Base-by-base conservation (phyloP, 495 filamentous ascomycete genomes). In the Aspergillus bridgeri region DNA sequence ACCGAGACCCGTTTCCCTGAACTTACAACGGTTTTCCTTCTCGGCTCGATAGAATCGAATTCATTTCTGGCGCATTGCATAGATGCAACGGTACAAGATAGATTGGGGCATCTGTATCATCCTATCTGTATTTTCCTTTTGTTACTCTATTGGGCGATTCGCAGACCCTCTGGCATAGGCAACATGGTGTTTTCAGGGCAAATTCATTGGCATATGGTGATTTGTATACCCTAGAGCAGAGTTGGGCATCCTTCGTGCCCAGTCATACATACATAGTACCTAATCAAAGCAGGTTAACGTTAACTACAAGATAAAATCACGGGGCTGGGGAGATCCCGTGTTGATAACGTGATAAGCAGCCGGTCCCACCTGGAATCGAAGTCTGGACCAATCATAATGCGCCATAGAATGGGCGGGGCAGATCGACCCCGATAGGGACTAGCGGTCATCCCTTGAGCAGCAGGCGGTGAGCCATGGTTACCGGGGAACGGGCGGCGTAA, bases 1-100 rank as follows among this genome's bases (percentile, higher is more conserved):
- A 45, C 44, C 56, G 1, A 29, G 21, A 7, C 23, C 66, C 1
- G 62, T 25, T 18, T 54, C 69, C 29, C 64, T 86, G 46, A 69
- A 86, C 63, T 65, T 88, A 44, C 75, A 81, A 25, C 74, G 72
- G 53, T 86, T 83, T 61, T 70, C 78, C 38, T 87, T 69, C 22
- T 19, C 45, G 22, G 50, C 18, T 50, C 33, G 24, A 27, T 50
- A 54, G 44, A 51, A 3, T 42, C n/a, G 47, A 42, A n/a, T 45
- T 49, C 50, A 54, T 47, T 27, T 53, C 33, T 21, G 61, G 51
- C 9, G 46, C 29, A 44, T 56, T 53, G 61, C 17, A 38, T 38
- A 38, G 13, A 38, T 38, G 33, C 33, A 38, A 15, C 1, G 9
- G 33, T 13, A 38, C 9, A 9, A 38, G 8, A 33, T 11, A 4